These are phyloP conservation scores for Penicillium olsonii DNA, from an alignment of 2,329 filamentous ascomycete genomes.

Conservation along the genomic window DNA sequence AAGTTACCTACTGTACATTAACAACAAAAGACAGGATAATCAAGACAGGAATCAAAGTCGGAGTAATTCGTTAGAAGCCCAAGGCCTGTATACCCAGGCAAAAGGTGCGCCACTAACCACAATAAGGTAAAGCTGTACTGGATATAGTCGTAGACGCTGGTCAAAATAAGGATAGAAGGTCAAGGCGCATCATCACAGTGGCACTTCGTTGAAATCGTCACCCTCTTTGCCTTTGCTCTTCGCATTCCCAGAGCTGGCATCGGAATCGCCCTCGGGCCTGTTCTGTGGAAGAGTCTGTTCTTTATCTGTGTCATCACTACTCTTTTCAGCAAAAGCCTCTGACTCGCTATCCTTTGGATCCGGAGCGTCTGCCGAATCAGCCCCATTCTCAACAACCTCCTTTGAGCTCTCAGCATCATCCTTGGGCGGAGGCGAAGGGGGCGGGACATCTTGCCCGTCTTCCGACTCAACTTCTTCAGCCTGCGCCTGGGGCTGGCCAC, in stretches of 20 bases:
- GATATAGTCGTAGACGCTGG: constrained; percentile 19
- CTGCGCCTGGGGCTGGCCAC: constrained; percentile 29
- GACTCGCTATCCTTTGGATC: constrained; percentile 19
- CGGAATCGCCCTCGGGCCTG: constrained; percentile 23
- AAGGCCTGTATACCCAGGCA: constrained; percentile 5
- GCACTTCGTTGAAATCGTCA: constrained; percentile 40
- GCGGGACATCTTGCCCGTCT: constrained; percentile 25
- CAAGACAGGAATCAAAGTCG: constrained; percentile 7
- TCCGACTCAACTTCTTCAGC: constrained; percentile 30
- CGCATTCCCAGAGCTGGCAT: constrained; percentile 14
- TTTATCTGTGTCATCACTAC: constrained; percentile 24
- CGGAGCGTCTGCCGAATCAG: constrained; percentile 5
- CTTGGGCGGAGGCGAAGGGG: constrained; percentile 33
- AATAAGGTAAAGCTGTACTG: constrained; percentile 18
- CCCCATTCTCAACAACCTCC: constrained; percentile 21
- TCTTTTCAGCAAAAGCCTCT: constrained; percentile 9
- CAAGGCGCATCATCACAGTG: constrained; percentile 26
- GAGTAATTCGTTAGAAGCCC: constrained; percentile 17
- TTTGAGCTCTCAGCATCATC: constrained; percentile 25
- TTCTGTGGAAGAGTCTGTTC: constrained; percentile 27
- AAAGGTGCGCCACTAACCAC: constrained; percentile 13
- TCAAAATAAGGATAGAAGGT: constrained; percentile 8
- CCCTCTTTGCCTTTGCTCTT: constrained; percentile 35
- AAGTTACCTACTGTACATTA: constrained; percentile 20
- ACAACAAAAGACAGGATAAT: constrained; percentile 13